These are phyloP conservation scores for Colletotrichum sp. DNA, from an alignment of 2,329 filamentous ascomycete genomes.

Conservation along the genomic window DNA sequence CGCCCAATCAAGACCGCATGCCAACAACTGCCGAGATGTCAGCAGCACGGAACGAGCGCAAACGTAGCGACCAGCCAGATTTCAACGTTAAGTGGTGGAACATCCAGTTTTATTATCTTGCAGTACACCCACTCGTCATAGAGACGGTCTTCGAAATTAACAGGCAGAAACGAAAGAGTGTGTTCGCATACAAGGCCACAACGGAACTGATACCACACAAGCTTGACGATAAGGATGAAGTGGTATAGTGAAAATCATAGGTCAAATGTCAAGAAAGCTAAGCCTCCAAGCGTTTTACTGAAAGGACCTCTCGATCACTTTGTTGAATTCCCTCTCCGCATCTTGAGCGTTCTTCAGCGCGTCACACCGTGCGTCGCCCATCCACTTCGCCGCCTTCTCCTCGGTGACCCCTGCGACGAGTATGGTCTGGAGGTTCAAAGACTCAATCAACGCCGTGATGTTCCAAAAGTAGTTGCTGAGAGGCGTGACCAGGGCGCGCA, in stretches of 20 bases:
- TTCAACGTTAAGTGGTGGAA: background rate
- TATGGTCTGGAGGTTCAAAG: background rate
- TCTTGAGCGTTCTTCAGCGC: background rate
- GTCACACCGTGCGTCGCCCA: background rate
- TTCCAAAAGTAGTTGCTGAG: background rate
- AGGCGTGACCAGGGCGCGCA: background rate
- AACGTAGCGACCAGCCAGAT: fast-evolving
- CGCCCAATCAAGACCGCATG: background rate
- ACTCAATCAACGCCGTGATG: background rate
- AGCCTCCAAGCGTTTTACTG: background rate
- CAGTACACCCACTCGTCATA: background rate
- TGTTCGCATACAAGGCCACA: background rate
- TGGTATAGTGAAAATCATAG: background rate
- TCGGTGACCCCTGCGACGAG: background rate
- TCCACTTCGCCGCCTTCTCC: background rate
- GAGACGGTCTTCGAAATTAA: background rate
- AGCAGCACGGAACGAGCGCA: background rate
- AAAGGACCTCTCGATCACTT: background rate
- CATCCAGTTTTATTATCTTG: background rate
- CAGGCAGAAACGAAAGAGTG: fast-evolving
- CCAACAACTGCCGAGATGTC: background rate
- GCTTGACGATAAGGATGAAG: background rate
- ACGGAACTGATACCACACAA: background rate
- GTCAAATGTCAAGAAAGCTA: background rate
- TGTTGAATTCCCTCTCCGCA: background rate